Evolutionary conservation across 2,329 filamentous ascomycete species (phyloP).

Genomic region (Colletotrichum eremochloae): DNA sequence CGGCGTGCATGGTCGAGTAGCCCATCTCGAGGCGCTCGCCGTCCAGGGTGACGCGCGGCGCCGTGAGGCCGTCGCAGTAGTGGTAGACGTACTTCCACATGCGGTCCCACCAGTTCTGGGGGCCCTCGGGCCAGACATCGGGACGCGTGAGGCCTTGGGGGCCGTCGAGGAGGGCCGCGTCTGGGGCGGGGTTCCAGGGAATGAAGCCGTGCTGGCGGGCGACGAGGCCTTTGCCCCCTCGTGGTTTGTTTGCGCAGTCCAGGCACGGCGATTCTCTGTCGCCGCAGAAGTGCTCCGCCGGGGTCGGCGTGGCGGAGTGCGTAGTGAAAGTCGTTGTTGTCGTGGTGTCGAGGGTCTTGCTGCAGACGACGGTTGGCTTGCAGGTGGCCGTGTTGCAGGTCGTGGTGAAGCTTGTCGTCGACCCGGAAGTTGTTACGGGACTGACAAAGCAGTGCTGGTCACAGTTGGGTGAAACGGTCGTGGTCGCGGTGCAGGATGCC

Average conservation of each 20-base stretch:
- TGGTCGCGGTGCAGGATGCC: slow-evolving; percentile 27
- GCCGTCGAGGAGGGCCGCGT: slow-evolving; percentile 1
- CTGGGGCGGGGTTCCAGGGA: not conserved
- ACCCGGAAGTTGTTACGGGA: slow-evolving; percentile 7
- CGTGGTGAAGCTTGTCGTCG: slow-evolving; percentile 17
- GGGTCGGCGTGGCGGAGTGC: not conserved
- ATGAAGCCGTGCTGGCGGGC: slow-evolving; percentile 2
- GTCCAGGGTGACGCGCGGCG: not conserved
- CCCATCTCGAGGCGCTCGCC: slow-evolving; percentile 1
- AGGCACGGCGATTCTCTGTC: not conserved
- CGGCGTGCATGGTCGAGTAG: slow-evolving; percentile 28
- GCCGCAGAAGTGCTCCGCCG: slow-evolving; percentile 5
- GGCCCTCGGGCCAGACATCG: slow-evolving; percentile 8
- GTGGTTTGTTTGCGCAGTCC: not conserved
- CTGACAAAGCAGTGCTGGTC: slow-evolving; percentile 24
- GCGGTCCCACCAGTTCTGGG: slow-evolving; percentile 45
- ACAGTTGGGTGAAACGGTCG: slow-evolving; percentile 31
- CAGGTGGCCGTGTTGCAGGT: slow-evolving; percentile 29
- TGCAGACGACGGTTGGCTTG: slow-evolving; percentile 30
- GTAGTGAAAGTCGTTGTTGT: slow-evolving; percentile 27
- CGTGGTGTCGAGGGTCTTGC: slow-evolving; percentile 15
- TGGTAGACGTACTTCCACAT: slow-evolving; percentile 57
- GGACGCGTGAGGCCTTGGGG: slow-evolving; percentile 9
- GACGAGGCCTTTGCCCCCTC: not conserved
- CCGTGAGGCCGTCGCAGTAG: slow-evolving; percentile 20